Base-by-base conservation (phyloP, 148 eudicot species). In the Vaccinium vitisidaea region DNA sequence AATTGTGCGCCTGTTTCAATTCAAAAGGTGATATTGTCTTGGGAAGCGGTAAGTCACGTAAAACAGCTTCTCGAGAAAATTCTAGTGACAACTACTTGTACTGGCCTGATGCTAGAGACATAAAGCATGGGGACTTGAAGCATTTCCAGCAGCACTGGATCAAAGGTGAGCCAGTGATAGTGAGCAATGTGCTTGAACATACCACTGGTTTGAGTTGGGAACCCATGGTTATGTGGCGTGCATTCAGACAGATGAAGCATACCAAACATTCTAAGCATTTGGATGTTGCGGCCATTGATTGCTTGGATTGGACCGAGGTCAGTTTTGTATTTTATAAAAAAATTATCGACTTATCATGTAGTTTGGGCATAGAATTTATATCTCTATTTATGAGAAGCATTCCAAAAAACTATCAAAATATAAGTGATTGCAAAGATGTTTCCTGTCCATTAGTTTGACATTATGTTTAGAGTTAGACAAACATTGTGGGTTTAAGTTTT, bases 171-270 rank as follows among this genome's bases (percentile, higher is more conserved):
- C 95, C 93, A 13, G 87, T 91, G 32, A 86, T 92, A 30, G 92
- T 92, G 8, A 92, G 91, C 56, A 76, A 89, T 58, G 91, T 86
- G 75, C 95, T 92, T 77, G 84, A 87, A 83, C 89, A 87, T 19
- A 74, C 92, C 8, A 81, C 87, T 84, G 95, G 93, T 67, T 85
- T 91, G 78, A 92, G 93, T 79, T 92, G 95, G 95, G 95, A 92
- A 81, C 95, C 95, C 21, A 90, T 91, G 93, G 93, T 91, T 8
- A 90, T 92, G 91, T 89, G 91, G 92, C 91, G 93, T 86, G 93
- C 95, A 63, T 84, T 85, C 78, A 92, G 93, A 27, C 91, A 91
- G 85, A 71, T 83, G 81, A 86, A 85, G 43, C 87, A 90, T 74
- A 69, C 85, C 7, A 79, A 87, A 23, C 86, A 87, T 84, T 36